Evolutionary conservation across 2,329 filamentous ascomycete species (phyloP).

Genomic region (Paraphaeosphaeria sporulosa): DNA sequence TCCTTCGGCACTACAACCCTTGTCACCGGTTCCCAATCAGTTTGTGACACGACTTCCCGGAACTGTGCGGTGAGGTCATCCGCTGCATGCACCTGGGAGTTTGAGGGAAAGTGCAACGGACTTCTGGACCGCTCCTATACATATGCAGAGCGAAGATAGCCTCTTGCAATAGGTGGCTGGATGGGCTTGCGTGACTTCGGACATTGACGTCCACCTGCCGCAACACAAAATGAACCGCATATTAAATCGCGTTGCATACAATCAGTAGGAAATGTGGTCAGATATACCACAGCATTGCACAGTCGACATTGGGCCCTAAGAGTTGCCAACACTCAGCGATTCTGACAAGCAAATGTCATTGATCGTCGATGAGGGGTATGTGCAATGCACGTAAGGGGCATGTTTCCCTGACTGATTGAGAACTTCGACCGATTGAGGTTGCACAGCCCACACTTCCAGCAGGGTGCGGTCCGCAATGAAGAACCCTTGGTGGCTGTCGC

Average conservation of each 20-base stretch:
- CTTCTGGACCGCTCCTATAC: not conserved
- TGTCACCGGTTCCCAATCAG: not conserved
- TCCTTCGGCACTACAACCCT: not conserved
- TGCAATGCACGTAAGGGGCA: not conserved
- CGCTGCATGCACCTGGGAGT: not conserved
- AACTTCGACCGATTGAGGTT: not conserved
- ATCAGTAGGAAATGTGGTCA: not conserved
- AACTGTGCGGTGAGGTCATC: not conserved
- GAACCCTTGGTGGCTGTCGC: not conserved
- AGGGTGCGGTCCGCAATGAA: not conserved
- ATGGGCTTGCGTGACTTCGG: not conserved
- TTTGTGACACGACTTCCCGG: conserved; percentile 1
- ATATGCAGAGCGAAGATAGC: not conserved
- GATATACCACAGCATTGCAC: not conserved
- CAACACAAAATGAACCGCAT: not conserved
- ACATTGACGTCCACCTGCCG: not conserved
- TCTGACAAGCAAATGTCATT: not conserved
- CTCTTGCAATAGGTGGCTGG: not conserved
- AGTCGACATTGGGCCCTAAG: not conserved
- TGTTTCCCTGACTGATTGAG: not conserved
- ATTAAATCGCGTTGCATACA: not conserved
- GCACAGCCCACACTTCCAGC: not conserved
- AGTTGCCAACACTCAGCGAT: not conserved
- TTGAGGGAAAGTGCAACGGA: not conserved
- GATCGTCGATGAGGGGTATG: not conserved